Evolutionary conservation across 2,329 filamentous ascomycete genomes (phyloP).

Genomic region (Purpureocillium takamizusanense): DNA sequence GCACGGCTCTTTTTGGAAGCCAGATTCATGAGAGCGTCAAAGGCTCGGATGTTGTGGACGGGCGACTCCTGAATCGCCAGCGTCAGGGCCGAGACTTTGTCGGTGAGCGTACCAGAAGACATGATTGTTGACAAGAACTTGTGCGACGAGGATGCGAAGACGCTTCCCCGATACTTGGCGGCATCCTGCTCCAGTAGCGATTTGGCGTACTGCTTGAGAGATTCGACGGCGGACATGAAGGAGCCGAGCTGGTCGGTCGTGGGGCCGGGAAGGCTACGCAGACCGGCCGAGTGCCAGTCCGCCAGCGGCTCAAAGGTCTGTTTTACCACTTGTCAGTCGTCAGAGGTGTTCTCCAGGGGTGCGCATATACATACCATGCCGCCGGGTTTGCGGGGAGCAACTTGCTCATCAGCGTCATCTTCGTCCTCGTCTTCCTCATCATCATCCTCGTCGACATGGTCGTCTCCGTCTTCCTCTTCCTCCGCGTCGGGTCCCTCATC

Average conservation of each 20-base stretch:
- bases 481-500: slow-evolving; percentile 23
- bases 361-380: slow-evolving; percentile 22
- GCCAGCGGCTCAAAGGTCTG: slow-evolving; percentile 48
- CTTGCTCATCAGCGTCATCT: slow-evolving; percentile 21
- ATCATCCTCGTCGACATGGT: slow-evolving; percentile 10
- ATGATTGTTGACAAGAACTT: slow-evolving; percentile 98
- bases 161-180: slow-evolving; percentile 61
- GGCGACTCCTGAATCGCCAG: slow-evolving; percentile 94
- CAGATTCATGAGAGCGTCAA: slow-evolving; percentile 73
- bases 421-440: slow-evolving; percentile 19
- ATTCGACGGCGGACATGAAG: slow-evolving; percentile 33
- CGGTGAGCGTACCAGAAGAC: slow-evolving; percentile 88
- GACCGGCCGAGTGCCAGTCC: slow-evolving; percentile 44
- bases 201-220: slow-evolving; percentile 61
- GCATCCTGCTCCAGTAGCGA: slow-evolving; percentile 71
- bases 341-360: slow-evolving; percentile 11
- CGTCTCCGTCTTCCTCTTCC: slow-evolving; percentile 17
- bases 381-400: slow-evolving; percentile 17
- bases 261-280: slow-evolving; percentile 33
- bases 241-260: slow-evolving; percentile 35
- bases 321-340: slow-evolving; percentile 22
- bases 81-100: slow-evolving; percentile 93
- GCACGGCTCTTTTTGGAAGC: slow-evolving; percentile 91
- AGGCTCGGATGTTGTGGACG: slow-evolving; percentile 80
- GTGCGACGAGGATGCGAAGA: slow-evolving; percentile 76